Percentiles rank a stretch among this genome's conserved stretches.
Conservation (phyloP, 73 alveolate species). For the Blepharisma stoltei region DNA sequence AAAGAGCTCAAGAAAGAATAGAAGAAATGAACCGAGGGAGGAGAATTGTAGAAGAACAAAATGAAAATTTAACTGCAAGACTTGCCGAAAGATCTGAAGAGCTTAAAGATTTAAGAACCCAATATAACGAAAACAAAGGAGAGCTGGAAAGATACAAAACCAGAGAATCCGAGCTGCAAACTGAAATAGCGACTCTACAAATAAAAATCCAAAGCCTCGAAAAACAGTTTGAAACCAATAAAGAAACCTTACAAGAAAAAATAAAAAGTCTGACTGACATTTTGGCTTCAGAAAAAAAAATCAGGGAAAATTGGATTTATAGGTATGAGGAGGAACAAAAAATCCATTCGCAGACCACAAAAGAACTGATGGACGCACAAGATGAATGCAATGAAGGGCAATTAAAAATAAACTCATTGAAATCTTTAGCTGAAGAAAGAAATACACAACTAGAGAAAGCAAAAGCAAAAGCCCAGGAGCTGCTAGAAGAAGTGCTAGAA, state of each 20-base stretch:
- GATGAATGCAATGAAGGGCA: slow-evolving; percentile 31
- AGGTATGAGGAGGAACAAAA: slow-evolving; percentile 60
- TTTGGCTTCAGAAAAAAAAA: slow-evolving; percentile 45
- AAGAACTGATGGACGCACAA: slow-evolving; percentile 33
- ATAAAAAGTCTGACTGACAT: slow-evolving; percentile 44
- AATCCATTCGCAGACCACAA: slow-evolving; percentile 41
- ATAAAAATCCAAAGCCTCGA: not conserved
- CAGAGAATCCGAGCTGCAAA: not conserved
- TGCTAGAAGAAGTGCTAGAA: slow-evolving; percentile 12
- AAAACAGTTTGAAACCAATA: slow-evolving; percentile 46
- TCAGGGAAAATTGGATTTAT: slow-evolving; percentile 57
- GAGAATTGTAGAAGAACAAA: not conserved
- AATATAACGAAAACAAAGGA: not conserved
- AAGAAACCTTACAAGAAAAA: slow-evolving; percentile 53
- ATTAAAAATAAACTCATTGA: not conserved
- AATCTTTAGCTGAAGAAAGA: not conserved
- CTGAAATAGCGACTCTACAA: not conserved
- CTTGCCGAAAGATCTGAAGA: slow-evolving; percentile 18
- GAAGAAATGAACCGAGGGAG: slow-evolving; percentile 26
- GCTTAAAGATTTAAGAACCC: slow-evolving; percentile 6
- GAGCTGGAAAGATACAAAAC: slow-evolving; percentile 7
- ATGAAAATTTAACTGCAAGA: not conserved
- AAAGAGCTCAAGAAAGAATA: slow-evolving; percentile 23
- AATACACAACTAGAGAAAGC: not conserved
- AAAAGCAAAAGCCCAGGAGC: not conserved